Evolutionary conservation across 2,329 filamentous ascomycete species (phyloP).

Genomic region (Colletotrichum melonis): DNA sequence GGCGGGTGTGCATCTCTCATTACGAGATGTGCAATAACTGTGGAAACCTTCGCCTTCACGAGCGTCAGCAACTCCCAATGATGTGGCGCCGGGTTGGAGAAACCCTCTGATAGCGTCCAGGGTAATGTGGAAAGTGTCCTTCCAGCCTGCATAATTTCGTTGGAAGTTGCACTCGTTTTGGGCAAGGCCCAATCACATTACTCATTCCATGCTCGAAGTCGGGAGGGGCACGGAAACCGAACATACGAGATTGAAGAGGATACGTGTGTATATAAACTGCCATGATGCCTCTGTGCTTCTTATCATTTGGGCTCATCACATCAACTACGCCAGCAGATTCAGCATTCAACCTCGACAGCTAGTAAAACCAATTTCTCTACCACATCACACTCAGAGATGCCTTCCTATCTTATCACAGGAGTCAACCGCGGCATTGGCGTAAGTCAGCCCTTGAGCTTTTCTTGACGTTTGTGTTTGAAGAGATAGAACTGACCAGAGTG

Average conservation of each 20-base stretch:
- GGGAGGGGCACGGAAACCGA: background rate
- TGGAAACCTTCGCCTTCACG: background rate
- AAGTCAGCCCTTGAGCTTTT: background rate
- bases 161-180: background rate
- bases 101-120: background rate
- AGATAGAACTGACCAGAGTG: background rate
- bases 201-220: background rate
- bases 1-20: no score
- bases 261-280: background rate
- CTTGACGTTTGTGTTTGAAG: no score
- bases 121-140: background rate
- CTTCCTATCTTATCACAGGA: constrained; percentile 14
- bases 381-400: background rate
- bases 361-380: no score
- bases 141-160: background rate
- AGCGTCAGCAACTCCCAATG: background rate
- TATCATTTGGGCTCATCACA: background rate
- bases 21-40: background rate
- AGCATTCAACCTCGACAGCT: no score
- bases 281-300: background rate
- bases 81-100: background rate
- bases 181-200: background rate
- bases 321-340: background rate
- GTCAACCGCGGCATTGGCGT: constrained; percentile 13
- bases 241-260: background rate